Percentiles rank a stretch among this genome's conserved stretches.
Conservation (phyloP, 768 basidiomycete species). For the Macrolepiota albuminosa region DNA sequence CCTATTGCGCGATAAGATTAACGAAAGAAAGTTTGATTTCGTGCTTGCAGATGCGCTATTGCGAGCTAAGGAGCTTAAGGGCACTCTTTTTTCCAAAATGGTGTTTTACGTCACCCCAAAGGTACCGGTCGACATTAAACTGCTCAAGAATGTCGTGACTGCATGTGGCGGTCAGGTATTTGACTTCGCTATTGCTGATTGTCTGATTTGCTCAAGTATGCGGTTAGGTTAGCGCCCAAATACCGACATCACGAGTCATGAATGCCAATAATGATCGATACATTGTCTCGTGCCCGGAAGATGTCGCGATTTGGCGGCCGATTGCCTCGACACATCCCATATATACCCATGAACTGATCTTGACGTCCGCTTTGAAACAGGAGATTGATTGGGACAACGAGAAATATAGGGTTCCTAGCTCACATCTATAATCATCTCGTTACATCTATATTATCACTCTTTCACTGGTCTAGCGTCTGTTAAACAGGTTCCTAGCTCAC, state of each 20-base stretch:
- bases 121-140: conserved; percentile 50
- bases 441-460: too few species aligned
- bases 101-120: conserved; percentile 74
- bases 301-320: conserved; percentile 62
- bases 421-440: background rate
- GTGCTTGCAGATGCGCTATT: conserved; percentile 55
- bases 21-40: conserved; percentile 66
- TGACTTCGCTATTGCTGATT: background rate
- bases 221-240: conserved; percentile 36
- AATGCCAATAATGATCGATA: conserved; percentile 46
- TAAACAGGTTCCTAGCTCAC: conserved; percentile 12
- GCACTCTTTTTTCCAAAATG: conserved; percentile 57
- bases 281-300: conserved; percentile 64
- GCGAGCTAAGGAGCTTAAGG: conserved; percentile 47
- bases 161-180: conserved; percentile 71
- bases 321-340: conserved; percentile 43
- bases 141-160: conserved; percentile 65
- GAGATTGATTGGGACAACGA: conserved; percentile 58
- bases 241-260: conserved; percentile 52
- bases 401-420: conserved; percentile 24
- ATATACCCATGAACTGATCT: conserved; percentile 66
- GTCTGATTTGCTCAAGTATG: background rate
- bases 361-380: conserved; percentile 62
- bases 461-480: too few species aligned
- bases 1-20: conserved; percentile 51